Evolutionary conservation across 1,284 basidiomycete species (phyloP).

Genomic region (Cystobasidiaceae sp.): DNA sequence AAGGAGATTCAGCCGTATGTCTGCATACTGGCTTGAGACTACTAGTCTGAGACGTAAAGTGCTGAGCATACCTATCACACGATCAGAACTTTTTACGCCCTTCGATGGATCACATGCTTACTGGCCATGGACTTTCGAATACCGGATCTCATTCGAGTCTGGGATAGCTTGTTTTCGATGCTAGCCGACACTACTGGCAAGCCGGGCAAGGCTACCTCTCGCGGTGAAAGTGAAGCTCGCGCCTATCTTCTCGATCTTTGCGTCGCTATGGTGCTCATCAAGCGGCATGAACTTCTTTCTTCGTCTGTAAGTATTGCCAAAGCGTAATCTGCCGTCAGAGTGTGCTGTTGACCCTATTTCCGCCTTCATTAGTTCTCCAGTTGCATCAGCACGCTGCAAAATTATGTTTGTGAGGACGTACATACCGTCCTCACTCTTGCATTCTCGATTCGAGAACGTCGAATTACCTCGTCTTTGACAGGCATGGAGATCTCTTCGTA

Average conservation of each 20-base stretch:
- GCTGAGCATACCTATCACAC: not conserved
- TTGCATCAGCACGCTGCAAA: constrained; percentile 13
- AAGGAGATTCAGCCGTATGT: constrained; percentile 28
- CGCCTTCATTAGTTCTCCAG: constrained; percentile 23
- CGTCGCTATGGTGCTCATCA: constrained; percentile 23
- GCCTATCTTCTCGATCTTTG: constrained; percentile 19
- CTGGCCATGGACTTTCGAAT: constrained; percentile 25
- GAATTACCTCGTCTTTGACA: constrained; percentile 19
- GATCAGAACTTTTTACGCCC: constrained; percentile 26
- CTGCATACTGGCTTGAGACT: not conserved
- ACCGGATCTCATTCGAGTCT: constrained; percentile 23
- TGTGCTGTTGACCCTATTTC: not conserved
- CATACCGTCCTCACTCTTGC: constrained; percentile 17
- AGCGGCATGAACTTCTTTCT: constrained; percentile 17
- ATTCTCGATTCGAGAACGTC: constrained; percentile 19
- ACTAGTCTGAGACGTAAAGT: not conserved
- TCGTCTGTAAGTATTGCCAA: not conserved
- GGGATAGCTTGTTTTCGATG: constrained; percentile 25
- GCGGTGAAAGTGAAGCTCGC: constrained; percentile 9
- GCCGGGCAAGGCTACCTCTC: constrained; percentile 15
- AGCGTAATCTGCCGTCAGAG: not conserved
- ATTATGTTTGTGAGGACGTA: constrained; percentile 24
- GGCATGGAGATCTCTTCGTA: constrained; percentile 22
- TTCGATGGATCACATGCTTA: constrained; percentile 28
- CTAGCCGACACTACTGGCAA: constrained; percentile 8